Base-by-base conservation (phyloP, 2,329 filamentous ascomycete genomes). In the Sporothrix schenckii region DNA sequence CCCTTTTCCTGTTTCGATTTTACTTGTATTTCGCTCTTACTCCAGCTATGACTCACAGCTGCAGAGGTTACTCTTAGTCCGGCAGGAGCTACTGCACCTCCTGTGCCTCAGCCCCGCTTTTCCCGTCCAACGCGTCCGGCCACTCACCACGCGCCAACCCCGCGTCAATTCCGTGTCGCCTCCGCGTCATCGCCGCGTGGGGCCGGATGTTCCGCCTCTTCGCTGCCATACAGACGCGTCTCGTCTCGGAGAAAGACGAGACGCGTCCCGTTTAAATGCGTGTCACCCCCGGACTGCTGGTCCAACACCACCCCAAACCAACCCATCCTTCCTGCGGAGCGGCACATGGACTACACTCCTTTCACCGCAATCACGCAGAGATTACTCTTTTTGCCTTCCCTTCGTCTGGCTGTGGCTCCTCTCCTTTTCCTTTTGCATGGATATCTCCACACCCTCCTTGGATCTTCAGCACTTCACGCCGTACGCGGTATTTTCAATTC, bases 121-220 rank as follows among this genome's bases (percentile, higher is more conserved):
- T 60, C 53, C 27, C 63, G 39, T 13, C 30, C 58, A 21, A 60
- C 63, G 47, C 65, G 68, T 67, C 68, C 72, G 67, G 41, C 50
- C 30, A 53, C 50, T 53, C 30, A 24, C 63, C 66, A 71, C 72
- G 72, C 54, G 54, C 54, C 27, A 58, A 5, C 9, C 56, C 2
- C 67, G 69, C 69, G 69, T 68, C 66, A 63, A 13, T n/a, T 41
- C 70, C 71, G 72, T 68, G 70, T 68, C 50, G 5, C 19, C 47
- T 60, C 63, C 71, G 71, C 66, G 70, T 54, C 24, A 10, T 60
- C 53, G 49, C 70, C 70, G 68, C 68, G 70, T 65, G 58, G 56
- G 65, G 66, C 63, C 61, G 60, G 16, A 30, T 47, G 39, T n/a
- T 30, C 68, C 58, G 58, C 30, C 56, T 61, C 34, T 13, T 53